Conservation (phyloP, 768 basidiomycete species). For the Suillus paluster region DNA sequence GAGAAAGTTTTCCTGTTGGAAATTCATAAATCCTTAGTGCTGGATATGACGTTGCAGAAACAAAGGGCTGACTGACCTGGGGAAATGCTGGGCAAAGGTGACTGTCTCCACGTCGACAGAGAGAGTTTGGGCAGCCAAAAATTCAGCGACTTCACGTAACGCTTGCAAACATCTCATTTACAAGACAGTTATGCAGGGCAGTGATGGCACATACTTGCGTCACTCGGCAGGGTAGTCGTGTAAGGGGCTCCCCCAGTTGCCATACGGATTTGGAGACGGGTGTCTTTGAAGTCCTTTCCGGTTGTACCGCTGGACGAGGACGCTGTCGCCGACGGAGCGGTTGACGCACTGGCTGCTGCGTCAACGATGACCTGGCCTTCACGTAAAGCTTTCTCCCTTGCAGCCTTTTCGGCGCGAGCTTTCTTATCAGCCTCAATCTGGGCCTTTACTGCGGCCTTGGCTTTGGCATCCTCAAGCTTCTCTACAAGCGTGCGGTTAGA, state of each 20-base stretch:
- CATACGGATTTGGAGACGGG: constrained; percentile 88
- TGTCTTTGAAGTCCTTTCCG: constrained; percentile 83
- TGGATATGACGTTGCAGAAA: not conserved
- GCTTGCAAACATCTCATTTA: constrained; percentile 47
- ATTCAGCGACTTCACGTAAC: constrained; percentile 86
- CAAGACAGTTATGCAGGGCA: constrained; percentile 1
- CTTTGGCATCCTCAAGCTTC: constrained; percentile 87
- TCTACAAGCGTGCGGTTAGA: constrained; percentile 50
- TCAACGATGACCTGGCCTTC: constrained; percentile 66
- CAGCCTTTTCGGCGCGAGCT: constrained; percentile 84
- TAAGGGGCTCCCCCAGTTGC: constrained; percentile 78
- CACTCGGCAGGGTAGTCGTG: constrained; percentile 80
- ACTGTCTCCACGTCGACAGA: constrained; percentile 78
- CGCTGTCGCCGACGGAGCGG: constrained; percentile 38
- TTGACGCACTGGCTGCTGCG: constrained; percentile 30
- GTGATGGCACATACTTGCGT: constrained; percentile 59
- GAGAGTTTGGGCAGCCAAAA: constrained; percentile 74
- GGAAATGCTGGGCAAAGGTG: constrained; percentile 80
- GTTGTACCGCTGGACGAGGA: constrained; percentile 46
- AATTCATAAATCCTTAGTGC: not conserved
- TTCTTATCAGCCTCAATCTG: constrained; percentile 96
- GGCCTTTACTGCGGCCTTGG: constrained; percentile 84
- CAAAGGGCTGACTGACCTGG: constrained; percentile 56
- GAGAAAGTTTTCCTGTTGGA: constrained; percentile 74
- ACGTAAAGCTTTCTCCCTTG: constrained; percentile 88